phyloP scores from a whole-genome alignment of 768 basidiomycete genomes.

The Kwoniella shandongensis region DNA sequence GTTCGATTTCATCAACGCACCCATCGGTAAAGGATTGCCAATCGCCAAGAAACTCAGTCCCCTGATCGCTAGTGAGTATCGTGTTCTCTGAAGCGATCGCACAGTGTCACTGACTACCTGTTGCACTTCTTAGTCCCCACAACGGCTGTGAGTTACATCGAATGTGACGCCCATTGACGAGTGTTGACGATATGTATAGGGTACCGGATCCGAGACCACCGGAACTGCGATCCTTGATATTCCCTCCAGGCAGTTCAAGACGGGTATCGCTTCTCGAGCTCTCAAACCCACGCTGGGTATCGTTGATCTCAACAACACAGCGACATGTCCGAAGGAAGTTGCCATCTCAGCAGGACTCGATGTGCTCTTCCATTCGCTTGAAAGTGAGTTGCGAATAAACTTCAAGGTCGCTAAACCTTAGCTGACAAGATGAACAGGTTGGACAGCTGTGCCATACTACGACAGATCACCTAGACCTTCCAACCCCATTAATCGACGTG shows the following conservation, averaged over 20 bases:
- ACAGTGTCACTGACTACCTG: background rate
- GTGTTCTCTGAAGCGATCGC: background rate
- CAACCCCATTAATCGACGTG: conserved; percentile 83
- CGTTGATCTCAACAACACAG: conserved; percentile 84
- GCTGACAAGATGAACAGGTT: conserved; percentile 8
- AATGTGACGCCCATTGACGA: conserved; percentile 41
- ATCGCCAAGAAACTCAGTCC: conserved; percentile 73
- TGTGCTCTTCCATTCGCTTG: conserved; percentile 92
- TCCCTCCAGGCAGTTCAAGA: conserved; percentile 89
- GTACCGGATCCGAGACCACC: conserved; percentile 75
- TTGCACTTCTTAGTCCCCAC: conserved; percentile 60
- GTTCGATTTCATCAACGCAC: conserved; percentile 96
- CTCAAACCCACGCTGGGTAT: conserved; percentile 86
- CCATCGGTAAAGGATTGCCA: conserved; percentile 86
- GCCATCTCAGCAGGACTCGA: conserved; percentile 94
- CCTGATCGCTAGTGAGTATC: conserved; percentile 68
- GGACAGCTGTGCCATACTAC: conserved; percentile 60
- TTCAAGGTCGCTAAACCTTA: too few species aligned
- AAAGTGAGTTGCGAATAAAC: conserved; percentile 77
- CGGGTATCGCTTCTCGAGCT: conserved; percentile 89
- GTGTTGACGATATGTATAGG: conserved; percentile 23
- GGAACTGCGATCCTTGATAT: conserved; percentile 87
- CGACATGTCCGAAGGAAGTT: conserved; percentile 83
- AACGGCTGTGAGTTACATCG: conserved; percentile 61
- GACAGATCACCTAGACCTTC: conserved; percentile 84